Base-by-base conservation (phyloP, 345 rosid genomes). In the Cardamine chenopodiifolia region DNA sequence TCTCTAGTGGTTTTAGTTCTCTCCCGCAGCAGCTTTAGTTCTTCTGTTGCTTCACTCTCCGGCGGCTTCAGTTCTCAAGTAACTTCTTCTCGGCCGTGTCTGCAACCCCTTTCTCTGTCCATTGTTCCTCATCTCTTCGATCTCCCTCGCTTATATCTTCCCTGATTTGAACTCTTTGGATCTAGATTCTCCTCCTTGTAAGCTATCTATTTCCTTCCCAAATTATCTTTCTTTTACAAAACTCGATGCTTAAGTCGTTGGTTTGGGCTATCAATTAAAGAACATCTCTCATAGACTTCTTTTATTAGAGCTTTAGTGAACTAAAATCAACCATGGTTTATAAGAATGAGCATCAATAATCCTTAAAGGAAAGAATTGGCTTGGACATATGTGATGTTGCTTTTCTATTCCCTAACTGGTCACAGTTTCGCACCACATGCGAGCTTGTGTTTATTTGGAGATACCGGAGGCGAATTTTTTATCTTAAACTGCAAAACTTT, bases 401-500 rank as follows among this genome's bases (percentile, higher is more conserved):
- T 28, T 29, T 56, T n/a, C 29, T 29, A 29, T 56, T 29, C 39
- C 61, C 32, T n/a, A 14, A 39, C 48, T 22, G 3, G 7, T 14
- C 32, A 39, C 13, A 39, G 49, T 14, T 39, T 39, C 20, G 39
- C 31, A 61, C 20, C 13, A 22, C 12, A 23, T 62, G 50, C 26
- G 49, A 15, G 22, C 15, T 28, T 44, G 37, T 44, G 54, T 10
- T 63, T 63, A 7, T 63, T 62, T 44, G 82, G 86, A 88, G 97
- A 86, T 89, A 60, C 52, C 87, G 80, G 89, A 92, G 73, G 86
- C 90, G 34, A 88, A 86, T 75, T 92, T 90, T n/a, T 86, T 90
- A 83, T 75, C 96, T 92, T 28, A 91, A 90, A 77, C 98, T 88
- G 70, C 96, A 92, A 73, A 89, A 90, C 62, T 78, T 92, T 76